Conservation (phyloP, 352 stramenopile species). For the Aphanomyces euteiches region DNA sequence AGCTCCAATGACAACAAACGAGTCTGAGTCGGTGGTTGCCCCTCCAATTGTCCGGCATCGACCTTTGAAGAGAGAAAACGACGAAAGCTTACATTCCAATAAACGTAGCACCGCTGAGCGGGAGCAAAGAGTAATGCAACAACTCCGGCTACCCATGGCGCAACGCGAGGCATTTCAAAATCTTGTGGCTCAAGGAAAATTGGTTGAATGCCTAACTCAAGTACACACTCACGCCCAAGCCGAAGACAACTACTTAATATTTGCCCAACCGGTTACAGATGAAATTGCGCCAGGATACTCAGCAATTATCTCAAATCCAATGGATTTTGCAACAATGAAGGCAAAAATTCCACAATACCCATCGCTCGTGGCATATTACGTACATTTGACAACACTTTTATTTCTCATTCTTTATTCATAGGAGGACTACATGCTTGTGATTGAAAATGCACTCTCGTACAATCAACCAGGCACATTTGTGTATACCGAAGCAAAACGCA, state of each 20-base stretch:
- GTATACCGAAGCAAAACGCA: slow-evolving; percentile 38
- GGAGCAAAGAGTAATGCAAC: slow-evolving; percentile 35
- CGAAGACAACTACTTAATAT: slow-evolving; percentile 77
- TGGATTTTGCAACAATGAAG: slow-evolving; percentile 93
- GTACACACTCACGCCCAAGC: slow-evolving; percentile 20
- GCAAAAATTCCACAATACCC: slow-evolving; percentile 71
- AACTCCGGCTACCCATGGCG: slow-evolving; percentile 40
- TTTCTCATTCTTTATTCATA: slow-evolving; percentile 32
- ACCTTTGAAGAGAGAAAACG: slow-evolving; percentile 17
- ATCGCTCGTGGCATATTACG: slow-evolving; percentile 73
- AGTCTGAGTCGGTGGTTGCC: not conserved
- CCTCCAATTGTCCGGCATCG: slow-evolving; percentile 35
- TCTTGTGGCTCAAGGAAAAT: slow-evolving; percentile 19
- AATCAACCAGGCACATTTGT: slow-evolving; percentile 64
- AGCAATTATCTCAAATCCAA: slow-evolving; percentile 82
- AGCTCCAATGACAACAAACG: not conserved
- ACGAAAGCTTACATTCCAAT: not conserved
- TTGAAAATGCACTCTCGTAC: slow-evolving; percentile 77
- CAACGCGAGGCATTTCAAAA: slow-evolving; percentile 56
- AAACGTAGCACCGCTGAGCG: slow-evolving; percentile 5
- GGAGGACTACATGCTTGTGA: slow-evolving; percentile 68
- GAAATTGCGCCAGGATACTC: slow-evolving; percentile 91
- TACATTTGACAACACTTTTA: slow-evolving; percentile 38
- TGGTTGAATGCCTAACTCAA: slow-evolving; percentile 9
- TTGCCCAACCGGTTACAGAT: slow-evolving; percentile 86